These are phyloP conservation scores for Mallotus japonicus DNA, from an alignment of 441 rosid species.

Conservation along the genomic window DNA sequence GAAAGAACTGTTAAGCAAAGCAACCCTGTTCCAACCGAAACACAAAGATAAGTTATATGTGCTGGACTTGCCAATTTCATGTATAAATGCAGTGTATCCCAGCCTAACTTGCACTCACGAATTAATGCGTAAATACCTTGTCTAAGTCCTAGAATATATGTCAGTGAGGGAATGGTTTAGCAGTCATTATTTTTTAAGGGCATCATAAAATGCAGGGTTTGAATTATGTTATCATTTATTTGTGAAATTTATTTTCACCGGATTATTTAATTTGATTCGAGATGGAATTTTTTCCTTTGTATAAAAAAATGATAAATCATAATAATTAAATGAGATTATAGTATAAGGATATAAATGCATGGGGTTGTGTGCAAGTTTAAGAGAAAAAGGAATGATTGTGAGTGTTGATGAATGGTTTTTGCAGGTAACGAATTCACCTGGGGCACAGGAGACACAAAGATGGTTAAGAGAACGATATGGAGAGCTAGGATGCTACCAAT, in stretches of 20 bases:
- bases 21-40: neutral
- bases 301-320: no score
- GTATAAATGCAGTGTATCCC: conserved; percentile 5
- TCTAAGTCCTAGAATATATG: neutral
- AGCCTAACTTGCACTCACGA: neutral
- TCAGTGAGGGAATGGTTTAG: no score
- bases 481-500: conserved; percentile 32
- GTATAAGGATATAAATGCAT: no score
- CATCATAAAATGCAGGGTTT: no score
- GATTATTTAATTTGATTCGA: no score
- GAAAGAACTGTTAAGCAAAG: neutral
- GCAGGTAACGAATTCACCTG: conserved; percentile 50
- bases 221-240: no score
- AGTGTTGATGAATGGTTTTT: neutral
- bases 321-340: no score
- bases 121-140: neutral
- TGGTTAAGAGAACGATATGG: conserved; percentile 39
- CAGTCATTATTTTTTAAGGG: no score
- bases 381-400: no score
- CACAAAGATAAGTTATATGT: neutral
- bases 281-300: no score
- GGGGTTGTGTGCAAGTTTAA: no score
- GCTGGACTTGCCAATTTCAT: neutral
- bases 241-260: no score
- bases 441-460: conserved; percentile 36